Percentiles rank a stretch among this genome's conserved stretches.
phyloP scores from a whole-genome alignment of 805 yeast genomes.

The Candida berthetii region DNA sequence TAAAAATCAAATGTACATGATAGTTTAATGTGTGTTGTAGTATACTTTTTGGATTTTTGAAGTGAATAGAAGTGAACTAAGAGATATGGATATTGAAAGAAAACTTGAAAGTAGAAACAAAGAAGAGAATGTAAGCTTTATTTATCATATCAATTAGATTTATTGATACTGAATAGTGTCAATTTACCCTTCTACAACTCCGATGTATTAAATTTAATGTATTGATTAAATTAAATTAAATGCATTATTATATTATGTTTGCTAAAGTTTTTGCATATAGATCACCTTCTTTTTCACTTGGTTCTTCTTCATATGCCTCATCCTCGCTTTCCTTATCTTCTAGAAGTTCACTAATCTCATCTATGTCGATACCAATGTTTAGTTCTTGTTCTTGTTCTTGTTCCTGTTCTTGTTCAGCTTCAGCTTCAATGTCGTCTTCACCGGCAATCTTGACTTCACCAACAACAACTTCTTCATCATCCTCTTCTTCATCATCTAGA shows the following conservation, averaged over 20 bases:
- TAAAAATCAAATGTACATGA: conserved; percentile 1
- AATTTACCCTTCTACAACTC: background rate
- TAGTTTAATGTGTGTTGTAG: background rate
- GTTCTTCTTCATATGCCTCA: background rate
- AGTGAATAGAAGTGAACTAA: no score
- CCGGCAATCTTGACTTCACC: background rate
- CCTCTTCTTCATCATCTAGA: conserved; percentile 19
- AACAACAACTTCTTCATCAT: conserved; percentile 5
- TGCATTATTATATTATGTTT: background rate
- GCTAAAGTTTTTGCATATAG: background rate
- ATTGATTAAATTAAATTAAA: background rate
- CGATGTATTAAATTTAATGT: background rate
- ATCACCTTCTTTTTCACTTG: background rate
- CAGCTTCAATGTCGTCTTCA: background rate
- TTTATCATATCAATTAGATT: no score
- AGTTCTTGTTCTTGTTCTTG: background rate
- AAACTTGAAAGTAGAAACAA: no score
- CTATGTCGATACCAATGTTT: background rate
- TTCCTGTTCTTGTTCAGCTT: background rate
- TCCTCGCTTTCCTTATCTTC: background rate
- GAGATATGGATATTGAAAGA: no score
- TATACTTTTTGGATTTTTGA: no score
- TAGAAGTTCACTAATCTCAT: background rate
- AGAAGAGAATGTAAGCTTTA: no score
- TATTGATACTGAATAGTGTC: no score